These are phyloP conservation scores for Mycena haematopus DNA, from an alignment of 768 basidiomycete genomes.

Conservation along the genomic window DNA sequence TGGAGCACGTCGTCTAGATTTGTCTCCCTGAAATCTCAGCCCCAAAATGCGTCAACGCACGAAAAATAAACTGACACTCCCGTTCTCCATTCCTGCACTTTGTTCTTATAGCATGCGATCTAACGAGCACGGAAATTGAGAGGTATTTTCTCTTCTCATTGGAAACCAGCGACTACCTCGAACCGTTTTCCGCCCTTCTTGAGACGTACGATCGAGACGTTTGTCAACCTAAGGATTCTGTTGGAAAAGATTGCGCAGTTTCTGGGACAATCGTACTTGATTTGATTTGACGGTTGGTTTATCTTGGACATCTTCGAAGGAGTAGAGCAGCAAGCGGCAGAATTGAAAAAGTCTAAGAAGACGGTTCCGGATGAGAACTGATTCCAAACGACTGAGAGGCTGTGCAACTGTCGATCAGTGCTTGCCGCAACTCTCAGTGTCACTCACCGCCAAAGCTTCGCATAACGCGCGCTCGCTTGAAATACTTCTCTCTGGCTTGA, in stretches of 20 bases:
- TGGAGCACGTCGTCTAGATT: conserved; percentile 95
- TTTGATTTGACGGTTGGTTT: conserved; percentile 89
- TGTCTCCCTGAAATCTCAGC: conserved; percentile 67
- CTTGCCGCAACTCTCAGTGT: background rate
- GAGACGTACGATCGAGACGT: conserved; percentile 93
- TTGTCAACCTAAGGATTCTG: conserved; percentile 74
- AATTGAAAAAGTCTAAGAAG: background rate
- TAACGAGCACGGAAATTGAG: conserved; percentile 32
- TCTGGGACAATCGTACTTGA: conserved; percentile 59
- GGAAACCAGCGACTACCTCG: conserved; percentile 62
- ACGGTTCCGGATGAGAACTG: background rate
- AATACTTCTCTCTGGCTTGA: background rate
- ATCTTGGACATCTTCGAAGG: conserved; percentile 55
- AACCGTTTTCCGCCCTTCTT: conserved; percentile 98
- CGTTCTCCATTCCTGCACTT: conserved; percentile 94
- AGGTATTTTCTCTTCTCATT: conserved; percentile 1
- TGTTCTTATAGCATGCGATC: conserved; percentile 99
- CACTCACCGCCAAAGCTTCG: conserved; percentile 6
- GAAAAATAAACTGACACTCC: conserved; percentile 69
- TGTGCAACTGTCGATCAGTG: conserved; percentile 2
- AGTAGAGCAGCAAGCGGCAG: background rate
- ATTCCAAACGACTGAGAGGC: background rate
- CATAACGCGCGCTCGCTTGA: conserved; percentile 12
- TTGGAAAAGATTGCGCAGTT: conserved; percentile 17
- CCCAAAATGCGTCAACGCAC: background rate